A percentile compares a stretch with the other conserved stretches of the same genome.
phyloP scores from a whole-genome alignment of 1,284 basidiomycete genomes.

The Tilletia indica region DNA sequence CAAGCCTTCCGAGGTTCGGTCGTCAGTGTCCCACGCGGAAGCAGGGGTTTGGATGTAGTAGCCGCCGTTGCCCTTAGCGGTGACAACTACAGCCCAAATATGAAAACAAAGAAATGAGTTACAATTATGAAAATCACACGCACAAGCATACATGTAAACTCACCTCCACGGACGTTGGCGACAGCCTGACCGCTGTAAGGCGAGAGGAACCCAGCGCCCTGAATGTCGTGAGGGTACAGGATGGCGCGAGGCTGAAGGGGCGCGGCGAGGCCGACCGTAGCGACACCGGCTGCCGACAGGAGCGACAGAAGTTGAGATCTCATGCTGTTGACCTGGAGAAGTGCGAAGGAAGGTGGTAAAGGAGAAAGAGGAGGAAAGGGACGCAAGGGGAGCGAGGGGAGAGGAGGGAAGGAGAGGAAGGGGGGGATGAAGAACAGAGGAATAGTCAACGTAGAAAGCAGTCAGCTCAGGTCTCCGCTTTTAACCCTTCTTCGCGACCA shows the following conservation, averaged over 20 bases:
- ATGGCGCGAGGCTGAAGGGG: conserved; percentile 32
- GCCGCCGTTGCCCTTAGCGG: conserved; percentile 57
- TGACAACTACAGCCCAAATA: conserved; percentile 5
- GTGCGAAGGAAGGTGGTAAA: not conserved
- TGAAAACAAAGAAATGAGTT: too few relatives aligned
- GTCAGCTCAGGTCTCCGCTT: not conserved
- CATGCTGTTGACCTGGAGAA: not conserved
- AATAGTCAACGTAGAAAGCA: not conserved
- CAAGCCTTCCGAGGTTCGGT: conserved; percentile 63
- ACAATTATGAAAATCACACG: too few relatives aligned
- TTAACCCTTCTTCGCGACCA: too few relatives aligned
- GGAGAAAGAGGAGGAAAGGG: not conserved
- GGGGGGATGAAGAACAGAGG: not conserved
- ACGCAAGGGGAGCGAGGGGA: not conserved
- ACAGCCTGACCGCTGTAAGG: conserved; percentile 62
- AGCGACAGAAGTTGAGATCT: not conserved
- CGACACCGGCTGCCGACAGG: not conserved
- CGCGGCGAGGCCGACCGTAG: conserved; percentile 13
- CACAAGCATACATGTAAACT: too few relatives aligned
- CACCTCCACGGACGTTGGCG: conserved; percentile 50
- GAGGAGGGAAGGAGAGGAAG: not conserved
- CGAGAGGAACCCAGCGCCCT: conserved; percentile 63
- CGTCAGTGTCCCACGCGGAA: conserved; percentile 55
- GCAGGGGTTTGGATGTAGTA: conserved; percentile 64
- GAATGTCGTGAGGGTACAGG: conserved; percentile 28